phyloP scores from a whole-genome alignment of 192 early-diverging fungal species.

The Podila epigama region DNA sequence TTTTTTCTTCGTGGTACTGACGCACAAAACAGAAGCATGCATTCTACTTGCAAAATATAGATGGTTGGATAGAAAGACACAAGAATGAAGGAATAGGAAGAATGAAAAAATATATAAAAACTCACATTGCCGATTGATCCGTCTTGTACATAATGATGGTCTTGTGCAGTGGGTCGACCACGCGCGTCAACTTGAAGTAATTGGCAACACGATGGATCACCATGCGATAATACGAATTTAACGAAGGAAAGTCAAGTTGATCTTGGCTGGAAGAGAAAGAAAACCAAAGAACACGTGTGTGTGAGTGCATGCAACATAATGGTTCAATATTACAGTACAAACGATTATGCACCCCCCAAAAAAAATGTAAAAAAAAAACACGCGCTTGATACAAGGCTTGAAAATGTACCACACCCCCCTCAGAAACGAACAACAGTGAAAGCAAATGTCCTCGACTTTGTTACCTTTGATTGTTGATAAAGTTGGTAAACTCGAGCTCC shows the following conservation, averaged over 20 bases:
- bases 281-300: too few species aligned
- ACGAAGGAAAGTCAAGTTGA: constrained; percentile 65
- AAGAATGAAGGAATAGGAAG: too few species aligned
- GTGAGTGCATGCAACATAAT: too few species aligned
- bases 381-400: too few species aligned
- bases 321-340: too few species aligned
- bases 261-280: constrained; percentile 47
- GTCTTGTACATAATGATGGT: constrained; percentile 66
- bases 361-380: too few species aligned
- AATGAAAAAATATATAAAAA: not conserved
- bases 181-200: constrained; percentile 71
- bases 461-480: constrained; percentile 67
- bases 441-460: not conserved
- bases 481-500: constrained; percentile 67
- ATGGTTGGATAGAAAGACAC: too few species aligned
- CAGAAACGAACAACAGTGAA: too few species aligned
- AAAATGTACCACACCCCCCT: too few species aligned
- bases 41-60: too few species aligned
- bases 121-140: constrained; percentile 64
- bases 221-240: constrained; percentile 81
- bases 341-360: not conserved
- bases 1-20: too few species aligned
- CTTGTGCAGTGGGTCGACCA: constrained; percentile 60
- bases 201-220: constrained; percentile 76
- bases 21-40: too few species aligned